Evolutionary conservation across 306 rosid species (phyloP).

Genomic region (Cicer chorassanicum): DNA sequence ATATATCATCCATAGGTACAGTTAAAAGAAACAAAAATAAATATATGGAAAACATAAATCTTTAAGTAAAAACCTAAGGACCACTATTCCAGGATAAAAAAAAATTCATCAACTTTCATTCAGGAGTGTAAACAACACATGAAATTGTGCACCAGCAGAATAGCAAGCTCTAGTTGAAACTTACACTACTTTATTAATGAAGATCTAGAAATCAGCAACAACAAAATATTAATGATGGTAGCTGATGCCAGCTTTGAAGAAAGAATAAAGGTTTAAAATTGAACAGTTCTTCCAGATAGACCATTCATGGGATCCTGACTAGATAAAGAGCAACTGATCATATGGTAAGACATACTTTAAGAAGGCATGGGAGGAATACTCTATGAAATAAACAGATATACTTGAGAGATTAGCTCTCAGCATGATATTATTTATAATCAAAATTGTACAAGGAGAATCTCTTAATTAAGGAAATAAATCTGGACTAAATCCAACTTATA

Average conservation of each 20-base stretch:
- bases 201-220: constrained; percentile 28
- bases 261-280: constrained; percentile 14
- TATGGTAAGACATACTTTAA: not conserved
- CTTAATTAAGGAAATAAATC: no score
- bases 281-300: constrained; percentile 28
- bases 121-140: constrained; percentile 7
- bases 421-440: no score
- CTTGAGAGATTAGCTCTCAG: no score
- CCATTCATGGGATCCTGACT: constrained; percentile 25
- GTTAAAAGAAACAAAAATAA: not conserved
- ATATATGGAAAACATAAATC: constrained; percentile 5
- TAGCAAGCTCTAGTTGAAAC: constrained; percentile 18
- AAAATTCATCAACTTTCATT: constrained; percentile 30
- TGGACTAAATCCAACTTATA: no score
- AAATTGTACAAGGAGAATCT: no score
- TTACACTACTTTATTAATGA: constrained; percentile 25
- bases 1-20: not conserved
- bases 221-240: constrained; percentile 6
- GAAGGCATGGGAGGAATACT: constrained; percentile 10
- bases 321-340: constrained; percentile 34
- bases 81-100: constrained; percentile 25
- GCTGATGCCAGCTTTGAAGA: constrained; percentile 20
- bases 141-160: constrained; percentile 15
- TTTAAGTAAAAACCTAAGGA: constrained; percentile 8
- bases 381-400: not conserved